These are phyloP conservation scores for Pythium scleroteichum DNA, from an alignment of 352 stramenopile species.

Conservation along the genomic window DNA sequence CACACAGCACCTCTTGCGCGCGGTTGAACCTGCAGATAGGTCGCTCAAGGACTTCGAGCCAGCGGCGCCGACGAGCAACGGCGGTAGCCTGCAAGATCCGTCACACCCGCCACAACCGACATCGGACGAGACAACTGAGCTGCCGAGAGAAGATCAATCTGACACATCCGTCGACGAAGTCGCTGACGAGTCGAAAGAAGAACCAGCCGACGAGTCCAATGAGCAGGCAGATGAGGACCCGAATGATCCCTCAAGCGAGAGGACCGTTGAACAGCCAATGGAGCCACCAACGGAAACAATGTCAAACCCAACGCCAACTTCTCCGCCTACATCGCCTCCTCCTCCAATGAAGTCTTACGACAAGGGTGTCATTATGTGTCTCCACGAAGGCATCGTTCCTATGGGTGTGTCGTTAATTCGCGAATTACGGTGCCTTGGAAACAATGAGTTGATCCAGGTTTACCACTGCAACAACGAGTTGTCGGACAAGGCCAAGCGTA, in stretches of 20 bases:
- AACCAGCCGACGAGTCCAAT: neutral
- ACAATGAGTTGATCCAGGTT: slow-evolving; percentile 30
- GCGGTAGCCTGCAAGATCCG: neutral
- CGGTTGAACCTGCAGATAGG: slow-evolving; percentile 1
- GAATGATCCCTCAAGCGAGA: neutral
- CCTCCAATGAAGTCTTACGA: slow-evolving; percentile 25
- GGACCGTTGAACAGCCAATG: neutral
- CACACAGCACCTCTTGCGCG: slow-evolving; percentile 18
- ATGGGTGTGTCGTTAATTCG: slow-evolving; percentile 40
- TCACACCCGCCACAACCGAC: neutral
- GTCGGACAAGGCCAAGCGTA: slow-evolving; percentile 7
- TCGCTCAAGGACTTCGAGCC: slow-evolving; percentile 6
- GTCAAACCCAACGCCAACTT: slow-evolving; percentile 3
- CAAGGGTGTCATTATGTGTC: slow-evolving; percentile 36
- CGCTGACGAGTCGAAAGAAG: neutral
- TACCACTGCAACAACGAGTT: slow-evolving; percentile 30
- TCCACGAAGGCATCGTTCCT: slow-evolving; percentile 30
- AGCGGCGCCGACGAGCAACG: neutral
- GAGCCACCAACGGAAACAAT: slow-evolving; percentile 2
- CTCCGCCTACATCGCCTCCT: slow-evolving; percentile 1
- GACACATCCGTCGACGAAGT: neutral
- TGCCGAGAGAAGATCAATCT: neutral
- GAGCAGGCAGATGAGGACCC: neutral
- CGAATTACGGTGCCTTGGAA: slow-evolving; percentile 31
- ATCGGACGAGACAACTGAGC: neutral